Percentiles rank a stretch among this genome's conserved stretches.
Evolutionary conservation across 768 basidiomycete genomes (phyloP).

Genomic region (Russula sp.): DNA sequence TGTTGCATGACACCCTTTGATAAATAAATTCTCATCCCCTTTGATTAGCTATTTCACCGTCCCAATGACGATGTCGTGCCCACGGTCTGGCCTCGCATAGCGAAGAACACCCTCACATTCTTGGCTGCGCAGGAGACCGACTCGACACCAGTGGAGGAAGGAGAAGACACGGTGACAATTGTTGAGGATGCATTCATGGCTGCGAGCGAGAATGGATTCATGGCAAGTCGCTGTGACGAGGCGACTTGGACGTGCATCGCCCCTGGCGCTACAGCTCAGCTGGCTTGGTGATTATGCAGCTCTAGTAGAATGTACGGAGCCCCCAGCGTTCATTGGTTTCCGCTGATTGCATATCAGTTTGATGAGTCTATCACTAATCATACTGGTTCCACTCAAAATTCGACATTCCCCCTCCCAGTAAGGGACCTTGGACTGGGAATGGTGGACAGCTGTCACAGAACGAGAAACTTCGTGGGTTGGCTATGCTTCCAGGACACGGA

Average conservation of each 20-base stretch:
- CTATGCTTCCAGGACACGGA: no score
- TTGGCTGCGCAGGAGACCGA: background rate
- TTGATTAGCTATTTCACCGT: conserved; percentile 11
- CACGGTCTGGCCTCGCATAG: background rate
- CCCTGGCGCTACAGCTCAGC: conserved; percentile 32
- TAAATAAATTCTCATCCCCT: background rate
- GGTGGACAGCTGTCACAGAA: no score
- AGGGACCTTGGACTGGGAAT: no score
- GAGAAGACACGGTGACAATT: conserved; percentile 19
- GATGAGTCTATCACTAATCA: no score
- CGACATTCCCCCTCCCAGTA: no score
- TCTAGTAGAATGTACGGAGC: conserved; percentile 50
- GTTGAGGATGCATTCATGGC: conserved; percentile 38
- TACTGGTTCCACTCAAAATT: no score
- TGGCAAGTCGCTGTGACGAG: conserved; percentile 32
- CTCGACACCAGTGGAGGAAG: background rate
- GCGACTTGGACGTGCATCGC: conserved; percentile 39
- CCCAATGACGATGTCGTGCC: background rate
- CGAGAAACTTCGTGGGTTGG: no score
- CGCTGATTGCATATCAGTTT: no score
- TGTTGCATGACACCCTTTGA: background rate
- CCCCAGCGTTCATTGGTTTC: background rate
- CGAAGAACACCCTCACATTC: conserved; percentile 7
- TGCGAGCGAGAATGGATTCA: conserved; percentile 51
- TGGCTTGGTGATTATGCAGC: conserved; percentile 37